These are phyloP conservation scores for Panaeolus cyanescens DNA, from an alignment of 768 basidiomycete genomes.

Conservation along the genomic window DNA sequence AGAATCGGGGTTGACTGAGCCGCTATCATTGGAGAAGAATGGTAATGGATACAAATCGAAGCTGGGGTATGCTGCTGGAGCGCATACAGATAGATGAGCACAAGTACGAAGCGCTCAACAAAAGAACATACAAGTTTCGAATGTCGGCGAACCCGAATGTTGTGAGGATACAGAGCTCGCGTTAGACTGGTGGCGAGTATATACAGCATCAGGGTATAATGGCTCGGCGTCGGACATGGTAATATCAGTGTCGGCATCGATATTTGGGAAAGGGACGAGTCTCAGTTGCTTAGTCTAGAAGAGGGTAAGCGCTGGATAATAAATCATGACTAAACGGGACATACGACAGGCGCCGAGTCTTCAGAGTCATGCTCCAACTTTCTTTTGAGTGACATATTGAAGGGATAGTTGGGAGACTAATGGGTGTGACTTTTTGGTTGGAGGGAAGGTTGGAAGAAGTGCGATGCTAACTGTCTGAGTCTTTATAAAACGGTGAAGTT, in stretches of 20 bases:
- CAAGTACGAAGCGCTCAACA: neutral
- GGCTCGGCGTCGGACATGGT: slow-evolving; percentile 74
- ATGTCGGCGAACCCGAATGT: slow-evolving; percentile 47
- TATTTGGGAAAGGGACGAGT: slow-evolving; percentile 74
- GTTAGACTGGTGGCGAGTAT: slow-evolving; percentile 65
- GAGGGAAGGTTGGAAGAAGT: slow-evolving; percentile 19
- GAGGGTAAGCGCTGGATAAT: slow-evolving; percentile 15
- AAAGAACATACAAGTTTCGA: slow-evolving; percentile 47
- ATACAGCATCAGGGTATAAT: slow-evolving; percentile 51
- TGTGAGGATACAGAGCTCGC: slow-evolving; percentile 60
- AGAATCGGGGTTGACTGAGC: slow-evolving; percentile 49
- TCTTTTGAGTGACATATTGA: slow-evolving; percentile 70
- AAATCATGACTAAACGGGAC: slow-evolving; percentile 24
- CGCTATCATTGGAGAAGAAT: slow-evolving; percentile 43
- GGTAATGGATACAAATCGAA: slow-evolving; percentile 65
- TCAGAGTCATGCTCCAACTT: slow-evolving; percentile 66
- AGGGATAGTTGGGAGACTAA: slow-evolving; percentile 12
- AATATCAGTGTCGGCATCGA: slow-evolving; percentile 62
- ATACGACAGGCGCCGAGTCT: slow-evolving; percentile 52
- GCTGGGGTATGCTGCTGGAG: slow-evolving; percentile 54
- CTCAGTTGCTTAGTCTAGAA: slow-evolving; percentile 71
- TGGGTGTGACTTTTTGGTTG: slow-evolving; percentile 19
- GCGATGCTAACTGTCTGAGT: slow-evolving; percentile 10
- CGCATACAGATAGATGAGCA: slow-evolving; percentile 4
- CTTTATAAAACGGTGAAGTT: slow-evolving; percentile 27